Percentiles rank a stretch among this genome's conserved stretches.
phyloP scores from a whole-genome alignment of 768 basidiomycete genomes.

The Hydnomerulius pinastri region DNA sequence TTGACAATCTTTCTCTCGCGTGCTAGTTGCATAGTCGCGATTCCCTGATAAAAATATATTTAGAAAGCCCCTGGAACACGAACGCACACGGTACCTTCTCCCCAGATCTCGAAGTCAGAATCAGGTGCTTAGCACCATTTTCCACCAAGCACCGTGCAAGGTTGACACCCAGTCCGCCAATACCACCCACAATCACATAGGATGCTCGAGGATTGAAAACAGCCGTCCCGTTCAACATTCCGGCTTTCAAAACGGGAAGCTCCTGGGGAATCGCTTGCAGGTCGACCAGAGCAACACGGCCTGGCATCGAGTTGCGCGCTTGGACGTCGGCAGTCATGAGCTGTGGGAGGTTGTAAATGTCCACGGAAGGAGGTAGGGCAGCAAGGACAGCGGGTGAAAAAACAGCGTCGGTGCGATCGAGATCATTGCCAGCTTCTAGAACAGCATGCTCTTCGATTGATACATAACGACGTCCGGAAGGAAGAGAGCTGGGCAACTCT shows the following conservation, averaged over 20 bases:
- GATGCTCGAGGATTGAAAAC: not conserved
- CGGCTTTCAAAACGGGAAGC: not conserved
- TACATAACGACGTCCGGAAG: not conserved
- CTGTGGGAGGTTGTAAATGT: not conserved
- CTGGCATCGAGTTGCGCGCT: not conserved
- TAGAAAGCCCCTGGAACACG: not conserved
- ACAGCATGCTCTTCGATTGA: not conserved
- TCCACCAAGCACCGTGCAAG: not conserved
- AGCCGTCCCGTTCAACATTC: not conserved
- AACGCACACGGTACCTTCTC: not conserved
- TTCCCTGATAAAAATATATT: not conserved
- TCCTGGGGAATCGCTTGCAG: not conserved
- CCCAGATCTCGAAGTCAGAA: slow-evolving; percentile 22
- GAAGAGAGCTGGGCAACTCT: not conserved
- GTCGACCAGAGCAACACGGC: not conserved
- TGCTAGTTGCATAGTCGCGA: not conserved
- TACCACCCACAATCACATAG: not conserved
- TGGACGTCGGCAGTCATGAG: not conserved
- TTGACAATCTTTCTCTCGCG: not conserved
- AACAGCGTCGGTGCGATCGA: not conserved
- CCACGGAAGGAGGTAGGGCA: not conserved
- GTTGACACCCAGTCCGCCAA: not conserved
- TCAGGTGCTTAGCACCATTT: slow-evolving; percentile 19
- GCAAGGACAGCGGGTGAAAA: not conserved
- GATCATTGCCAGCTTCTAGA: not conserved